Percentiles rank a stretch among this genome's conserved stretches.
These are phyloP conservation scores for Geotrichum europaeum DNA, from an alignment of 1,139 yeast species.

Conservation along the genomic window DNA sequence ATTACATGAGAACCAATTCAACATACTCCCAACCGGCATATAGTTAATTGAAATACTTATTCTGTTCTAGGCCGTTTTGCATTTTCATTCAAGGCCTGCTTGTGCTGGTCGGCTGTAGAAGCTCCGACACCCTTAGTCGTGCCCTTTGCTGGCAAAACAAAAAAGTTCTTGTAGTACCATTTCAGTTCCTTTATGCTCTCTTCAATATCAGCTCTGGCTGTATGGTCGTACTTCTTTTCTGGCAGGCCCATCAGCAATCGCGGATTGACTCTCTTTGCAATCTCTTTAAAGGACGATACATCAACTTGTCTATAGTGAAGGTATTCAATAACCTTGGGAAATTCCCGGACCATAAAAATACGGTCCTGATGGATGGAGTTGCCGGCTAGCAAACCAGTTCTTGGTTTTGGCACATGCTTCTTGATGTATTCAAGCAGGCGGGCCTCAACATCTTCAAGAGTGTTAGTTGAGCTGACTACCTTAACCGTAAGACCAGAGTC, in stretches of 20 bases:
- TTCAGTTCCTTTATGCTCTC: slow-evolving; percentile 81
- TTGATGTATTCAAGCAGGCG: slow-evolving; percentile 60
- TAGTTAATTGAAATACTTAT: background rate
- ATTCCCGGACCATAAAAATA: slow-evolving; percentile 73
- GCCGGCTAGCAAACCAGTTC: slow-evolving; percentile 74
- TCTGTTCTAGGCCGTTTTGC: background rate
- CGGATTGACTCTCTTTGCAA: slow-evolving; percentile 73
- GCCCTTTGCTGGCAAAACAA: slow-evolving; percentile 21
- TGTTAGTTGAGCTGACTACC: slow-evolving; percentile 52
- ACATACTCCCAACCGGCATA: background rate
- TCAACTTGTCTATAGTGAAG: slow-evolving; percentile 83
- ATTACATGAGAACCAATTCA: no score
- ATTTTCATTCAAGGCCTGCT: background rate
- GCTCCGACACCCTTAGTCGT: background rate
- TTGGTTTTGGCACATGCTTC: slow-evolving; percentile 46
- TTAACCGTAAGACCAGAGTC: slow-evolving; percentile 68
- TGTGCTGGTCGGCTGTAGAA: background rate
- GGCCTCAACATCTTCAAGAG: slow-evolving; percentile 53
- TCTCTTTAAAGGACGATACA: slow-evolving; percentile 77
- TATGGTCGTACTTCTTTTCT: slow-evolving; percentile 61
- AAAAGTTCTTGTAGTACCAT: slow-evolving; percentile 67
- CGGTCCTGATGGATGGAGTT: slow-evolving; percentile 91
- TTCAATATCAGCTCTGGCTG: slow-evolving; percentile 80
- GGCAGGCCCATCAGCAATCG: slow-evolving; percentile 53
- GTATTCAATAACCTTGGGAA: slow-evolving; percentile 58